Conservation (phyloP, 345 rosid genomes). For the Trapa incisa region DNA sequence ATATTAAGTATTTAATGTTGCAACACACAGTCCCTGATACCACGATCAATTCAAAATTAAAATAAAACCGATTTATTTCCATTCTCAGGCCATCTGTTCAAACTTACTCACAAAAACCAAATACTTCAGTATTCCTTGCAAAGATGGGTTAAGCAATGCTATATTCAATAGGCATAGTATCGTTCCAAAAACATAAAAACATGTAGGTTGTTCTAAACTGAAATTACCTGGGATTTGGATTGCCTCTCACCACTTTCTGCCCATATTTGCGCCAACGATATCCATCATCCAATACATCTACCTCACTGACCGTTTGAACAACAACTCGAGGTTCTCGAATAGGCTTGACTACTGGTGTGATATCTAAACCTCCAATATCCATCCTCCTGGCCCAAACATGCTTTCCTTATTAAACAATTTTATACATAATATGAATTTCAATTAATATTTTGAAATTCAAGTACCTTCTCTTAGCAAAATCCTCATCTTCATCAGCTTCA, state of each 20-base stretch:
- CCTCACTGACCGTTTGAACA: slow-evolving; percentile 94
- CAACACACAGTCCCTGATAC: neutral
- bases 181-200: neutral
- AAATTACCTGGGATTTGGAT: slow-evolving; percentile 88
- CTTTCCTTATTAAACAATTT: slow-evolving; percentile 12
- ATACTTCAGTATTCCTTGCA: neutral
- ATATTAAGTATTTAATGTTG: neutral
- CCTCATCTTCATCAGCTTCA: slow-evolving; percentile 72
- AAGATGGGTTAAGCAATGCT: neutral
- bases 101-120: neutral
- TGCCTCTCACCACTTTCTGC: slow-evolving; percentile 95
- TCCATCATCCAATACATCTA: slow-evolving; percentile 96
- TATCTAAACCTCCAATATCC: slow-evolving; percentile 56
- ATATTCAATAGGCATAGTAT: neutral
- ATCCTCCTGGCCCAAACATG: slow-evolving; percentile 47
- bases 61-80: neutral
- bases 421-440: slow-evolving; percentile 4
- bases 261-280: slow-evolving; percentile 99
- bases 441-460: slow-evolving; percentile 8
- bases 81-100: neutral
- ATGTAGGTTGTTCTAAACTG: neutral
- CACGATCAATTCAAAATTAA: neutral
- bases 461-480: slow-evolving; percentile 75
- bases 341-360: slow-evolving; percentile 88
- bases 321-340: slow-evolving; percentile 97